Evolutionary conservation across 257 asterid genomes (phyloP).

Genomic region (Nyctanthes arbortristis): DNA sequence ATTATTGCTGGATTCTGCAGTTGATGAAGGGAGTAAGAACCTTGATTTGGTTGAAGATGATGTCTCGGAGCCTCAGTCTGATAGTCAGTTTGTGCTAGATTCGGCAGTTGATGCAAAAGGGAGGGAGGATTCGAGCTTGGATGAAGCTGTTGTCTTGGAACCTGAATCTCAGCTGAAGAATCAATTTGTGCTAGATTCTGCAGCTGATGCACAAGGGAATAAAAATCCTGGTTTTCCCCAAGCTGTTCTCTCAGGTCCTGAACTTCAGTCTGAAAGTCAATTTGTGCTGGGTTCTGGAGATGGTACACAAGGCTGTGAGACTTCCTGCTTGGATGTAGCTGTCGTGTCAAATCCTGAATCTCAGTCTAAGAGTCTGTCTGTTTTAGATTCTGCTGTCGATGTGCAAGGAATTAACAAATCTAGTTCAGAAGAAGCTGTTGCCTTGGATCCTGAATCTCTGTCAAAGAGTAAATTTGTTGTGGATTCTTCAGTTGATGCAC

Average conservation of each 20-base stretch:
- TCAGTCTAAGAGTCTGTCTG: not conserved
- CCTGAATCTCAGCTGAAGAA: not conserved
- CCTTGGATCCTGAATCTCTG: not conserved
- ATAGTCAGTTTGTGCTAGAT: not conserved
- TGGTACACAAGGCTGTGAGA: constrained; percentile 9
- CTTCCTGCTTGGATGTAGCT: not conserved
- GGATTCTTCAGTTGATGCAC: constrained; percentile 22
- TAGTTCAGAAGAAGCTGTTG: constrained; percentile 10
- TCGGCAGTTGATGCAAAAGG: constrained; percentile 19
- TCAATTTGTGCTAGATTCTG: not conserved
- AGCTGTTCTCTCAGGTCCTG: constrained; percentile 4
- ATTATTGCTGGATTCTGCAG: constrained; percentile 3
- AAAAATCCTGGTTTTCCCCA: not conserved
- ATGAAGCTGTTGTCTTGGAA: constrained; percentile 7
- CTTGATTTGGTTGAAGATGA: not conserved
- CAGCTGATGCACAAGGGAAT: not conserved
- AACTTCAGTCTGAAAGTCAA: constrained; percentile 2
- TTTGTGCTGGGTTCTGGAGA: constrained; percentile 15
- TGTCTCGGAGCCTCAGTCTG: not conserved
- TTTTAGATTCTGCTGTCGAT: not conserved
- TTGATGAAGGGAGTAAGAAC: not conserved
- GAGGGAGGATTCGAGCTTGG: not conserved
- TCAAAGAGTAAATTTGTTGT: constrained; percentile 3
- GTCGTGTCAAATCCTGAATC: constrained; percentile 22
- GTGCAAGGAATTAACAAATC: constrained; percentile 10